A percentile compares a stretch with the other conserved stretches of the same genome.
phyloP scores from a whole-genome alignment of 495 filamentous ascomycete genomes.

The Penicillium cataractarum region DNA sequence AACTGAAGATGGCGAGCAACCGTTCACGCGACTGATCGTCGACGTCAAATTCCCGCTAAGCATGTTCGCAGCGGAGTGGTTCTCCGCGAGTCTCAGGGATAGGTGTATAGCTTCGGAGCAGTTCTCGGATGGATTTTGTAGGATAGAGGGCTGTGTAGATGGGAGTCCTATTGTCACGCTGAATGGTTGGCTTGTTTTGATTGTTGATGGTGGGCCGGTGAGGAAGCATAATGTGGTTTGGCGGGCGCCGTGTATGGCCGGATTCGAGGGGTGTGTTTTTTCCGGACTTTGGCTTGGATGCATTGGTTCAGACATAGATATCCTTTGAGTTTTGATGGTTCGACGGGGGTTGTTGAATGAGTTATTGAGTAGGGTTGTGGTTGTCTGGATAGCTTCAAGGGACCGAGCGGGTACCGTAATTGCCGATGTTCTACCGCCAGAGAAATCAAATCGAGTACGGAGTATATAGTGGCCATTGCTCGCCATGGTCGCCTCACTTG shows the following conservation, averaged over 20 bases:
- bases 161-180: not conserved
- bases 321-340: too few relatives aligned
- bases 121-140: not conserved
- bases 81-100: not conserved
- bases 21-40: not conserved
- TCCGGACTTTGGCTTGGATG: too few relatives aligned
- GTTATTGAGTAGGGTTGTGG: too few relatives aligned
- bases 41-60: not conserved
- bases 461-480: too few relatives aligned
- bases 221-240: not conserved
- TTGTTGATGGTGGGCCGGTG: not conserved
- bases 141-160: too few relatives aligned
- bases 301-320: not conserved
- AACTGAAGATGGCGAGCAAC: not conserved
- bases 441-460: too few relatives aligned
- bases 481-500: too few relatives aligned
- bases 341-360: too few relatives aligned
- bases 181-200: not conserved
- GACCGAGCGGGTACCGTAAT: too few relatives aligned
- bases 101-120: not conserved
- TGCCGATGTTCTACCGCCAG: too few relatives aligned
- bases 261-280: not conserved
- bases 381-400: too few relatives aligned
- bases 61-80: not conserved
- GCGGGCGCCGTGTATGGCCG: not conserved